These are phyloP conservation scores for Gracilariopsis chorda DNA, from an alignment of 23 red algal genomes.

Conservation along the genomic window DNA sequence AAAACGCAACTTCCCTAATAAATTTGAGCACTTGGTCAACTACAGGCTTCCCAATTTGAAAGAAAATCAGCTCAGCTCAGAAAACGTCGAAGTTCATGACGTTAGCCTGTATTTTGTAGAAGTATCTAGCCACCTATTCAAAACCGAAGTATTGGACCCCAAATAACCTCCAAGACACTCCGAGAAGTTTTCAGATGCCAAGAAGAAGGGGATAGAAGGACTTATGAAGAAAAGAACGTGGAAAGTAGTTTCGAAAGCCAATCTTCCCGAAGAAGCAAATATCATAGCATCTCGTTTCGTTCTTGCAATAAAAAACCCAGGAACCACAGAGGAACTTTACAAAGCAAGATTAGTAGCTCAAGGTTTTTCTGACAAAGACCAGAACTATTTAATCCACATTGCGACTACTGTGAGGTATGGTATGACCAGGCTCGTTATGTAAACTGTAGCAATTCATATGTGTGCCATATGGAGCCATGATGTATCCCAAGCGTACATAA, in stretches of 20 bases:
- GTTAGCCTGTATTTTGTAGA: too few species aligned
- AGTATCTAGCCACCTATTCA: too few species aligned
- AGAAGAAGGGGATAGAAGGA: neutral
- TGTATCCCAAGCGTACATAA: neutral
- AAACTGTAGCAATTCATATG: neutral
- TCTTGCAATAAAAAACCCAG: neutral
- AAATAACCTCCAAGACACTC: too few species aligned
- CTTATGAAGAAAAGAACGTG: neutral
- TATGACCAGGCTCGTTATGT: neutral
- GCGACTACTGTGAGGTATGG: neutral
- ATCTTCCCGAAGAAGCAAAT: neutral
- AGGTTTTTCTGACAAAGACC: neutral
- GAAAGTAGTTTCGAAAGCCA: neutral
- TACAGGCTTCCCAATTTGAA: too few species aligned
- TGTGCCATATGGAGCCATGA: slow-evolving; percentile 1
- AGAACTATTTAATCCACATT: slow-evolving; percentile 2
- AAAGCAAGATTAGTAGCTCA: neutral
- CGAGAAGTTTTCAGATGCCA: neutral
- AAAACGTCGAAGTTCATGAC: too few species aligned
- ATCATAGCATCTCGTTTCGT: neutral
- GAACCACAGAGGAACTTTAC: neutral
- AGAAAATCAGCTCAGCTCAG: too few species aligned
- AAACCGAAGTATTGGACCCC: too few species aligned
- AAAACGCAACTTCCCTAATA: too few species aligned
- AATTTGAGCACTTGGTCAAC: too few species aligned